phyloP scores from a whole-genome alignment of 768 basidiomycete genomes.

The Leucosporidium scottii region DNA sequence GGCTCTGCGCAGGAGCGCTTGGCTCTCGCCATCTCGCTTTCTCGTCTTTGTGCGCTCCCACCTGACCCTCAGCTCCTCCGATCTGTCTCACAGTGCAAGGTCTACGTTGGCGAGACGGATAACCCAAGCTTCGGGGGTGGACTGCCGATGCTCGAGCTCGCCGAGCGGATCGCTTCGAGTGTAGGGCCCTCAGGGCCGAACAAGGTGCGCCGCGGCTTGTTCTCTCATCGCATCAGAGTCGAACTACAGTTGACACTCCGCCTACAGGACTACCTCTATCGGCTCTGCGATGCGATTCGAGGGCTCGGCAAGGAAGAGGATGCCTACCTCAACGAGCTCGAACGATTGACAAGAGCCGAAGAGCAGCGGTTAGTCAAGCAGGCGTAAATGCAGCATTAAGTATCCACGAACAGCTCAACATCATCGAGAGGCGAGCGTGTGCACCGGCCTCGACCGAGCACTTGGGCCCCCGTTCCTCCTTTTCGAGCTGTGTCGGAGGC shows the following conservation, averaged over 20 bases:
- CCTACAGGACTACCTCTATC: conserved; percentile 74
- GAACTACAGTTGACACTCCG: not conserved
- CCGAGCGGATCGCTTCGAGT: conserved; percentile 62
- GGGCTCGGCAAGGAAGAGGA: conserved; percentile 65
- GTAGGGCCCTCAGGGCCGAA: conserved; percentile 84
- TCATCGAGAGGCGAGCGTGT: too few relatives aligned
- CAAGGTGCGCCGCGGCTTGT: conserved; percentile 52
- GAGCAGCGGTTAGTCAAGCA: not conserved
- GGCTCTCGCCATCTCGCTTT: not conserved
- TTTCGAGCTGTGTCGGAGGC: too few relatives aligned
- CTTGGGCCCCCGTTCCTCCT: too few relatives aligned
- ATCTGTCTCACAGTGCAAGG: conserved; percentile 47
- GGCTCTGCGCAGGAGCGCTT: not conserved
- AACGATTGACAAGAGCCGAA: conserved; percentile 48
- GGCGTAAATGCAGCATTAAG: too few relatives aligned
- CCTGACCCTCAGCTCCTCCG: too few relatives aligned
- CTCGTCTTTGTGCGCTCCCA: too few relatives aligned
- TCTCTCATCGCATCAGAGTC: not conserved
- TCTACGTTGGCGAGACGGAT: conserved; percentile 78
- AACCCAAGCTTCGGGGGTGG: conserved; percentile 87
- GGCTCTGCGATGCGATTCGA: conserved; percentile 65
- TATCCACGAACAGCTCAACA: too few relatives aligned
- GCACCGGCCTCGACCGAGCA: too few relatives aligned
- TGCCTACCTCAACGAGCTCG: conserved; percentile 66
- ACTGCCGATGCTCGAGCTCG: conserved; percentile 64